Percentiles rank a stretch among this genome's conserved stretches.
Conservation (phyloP, 1,284 basidiomycete genomes). For the Ustilago loliicola region DNA sequence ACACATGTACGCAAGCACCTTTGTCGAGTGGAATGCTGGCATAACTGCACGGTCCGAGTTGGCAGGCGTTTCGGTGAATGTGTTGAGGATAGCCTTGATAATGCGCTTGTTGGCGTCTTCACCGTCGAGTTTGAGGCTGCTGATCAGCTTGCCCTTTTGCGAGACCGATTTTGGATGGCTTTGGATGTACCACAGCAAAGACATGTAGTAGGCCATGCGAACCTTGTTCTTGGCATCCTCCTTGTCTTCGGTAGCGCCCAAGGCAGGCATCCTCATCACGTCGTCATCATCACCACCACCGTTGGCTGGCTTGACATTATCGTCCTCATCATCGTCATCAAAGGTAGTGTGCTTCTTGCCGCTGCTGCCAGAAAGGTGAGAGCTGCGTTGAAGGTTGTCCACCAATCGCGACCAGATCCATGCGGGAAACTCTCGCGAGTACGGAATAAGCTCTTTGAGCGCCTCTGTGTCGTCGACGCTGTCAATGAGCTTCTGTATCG, state of each 20-base stretch:
- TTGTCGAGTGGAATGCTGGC: slow-evolving; percentile 59
- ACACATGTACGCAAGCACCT: slow-evolving; percentile 61
- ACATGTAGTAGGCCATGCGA: slow-evolving; percentile 52
- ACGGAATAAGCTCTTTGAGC: slow-evolving; percentile 40
- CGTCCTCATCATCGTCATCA: slow-evolving; percentile 38
- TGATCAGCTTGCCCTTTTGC: slow-evolving; percentile 37
- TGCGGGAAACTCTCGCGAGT: slow-evolving; percentile 42
- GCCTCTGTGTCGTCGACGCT: slow-evolving; percentile 30
- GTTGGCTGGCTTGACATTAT: background rate
- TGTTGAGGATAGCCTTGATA: slow-evolving; percentile 32
- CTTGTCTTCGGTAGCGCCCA: slow-evolving; percentile 49
- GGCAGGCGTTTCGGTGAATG: slow-evolving; percentile 41
- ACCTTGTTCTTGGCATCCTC: slow-evolving; percentile 51
- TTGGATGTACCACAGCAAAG: slow-evolving; percentile 42
- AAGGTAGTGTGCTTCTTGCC: slow-evolving; percentile 41
- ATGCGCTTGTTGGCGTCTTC: slow-evolving; percentile 48
- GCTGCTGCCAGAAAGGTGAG: slow-evolving; percentile 28
- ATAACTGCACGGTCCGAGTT: slow-evolving; percentile 44
- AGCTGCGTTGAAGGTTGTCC: slow-evolving; percentile 49
- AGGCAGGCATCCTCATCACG: slow-evolving; percentile 45
- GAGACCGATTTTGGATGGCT: slow-evolving; percentile 43
- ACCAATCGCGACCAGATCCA: slow-evolving; percentile 48
- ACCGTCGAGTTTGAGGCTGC: slow-evolving; percentile 41
- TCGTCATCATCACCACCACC: slow-evolving; percentile 19
- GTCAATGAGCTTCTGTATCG: slow-evolving; percentile 52